Evolutionary conservation across 345 rosid genomes (phyloP).

Genomic region (Gossypium arboreum): DNA sequence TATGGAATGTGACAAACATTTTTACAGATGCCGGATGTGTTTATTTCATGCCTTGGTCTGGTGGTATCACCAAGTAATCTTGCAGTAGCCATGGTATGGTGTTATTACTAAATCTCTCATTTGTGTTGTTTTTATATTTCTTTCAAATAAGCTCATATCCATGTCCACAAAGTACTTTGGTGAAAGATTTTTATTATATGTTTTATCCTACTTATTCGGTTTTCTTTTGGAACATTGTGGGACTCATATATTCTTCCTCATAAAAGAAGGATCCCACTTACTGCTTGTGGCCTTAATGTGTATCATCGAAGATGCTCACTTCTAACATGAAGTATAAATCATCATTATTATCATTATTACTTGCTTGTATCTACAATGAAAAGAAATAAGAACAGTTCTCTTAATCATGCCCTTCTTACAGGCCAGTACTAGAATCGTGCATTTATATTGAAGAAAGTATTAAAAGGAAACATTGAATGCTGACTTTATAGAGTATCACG

Average conservation of each 20-base stretch:
- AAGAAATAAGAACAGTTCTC: not conserved
- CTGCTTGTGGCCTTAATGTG: not conserved
- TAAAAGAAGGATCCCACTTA: not conserved
- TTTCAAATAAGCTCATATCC: not conserved
- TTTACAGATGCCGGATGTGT: conserved; percentile 75
- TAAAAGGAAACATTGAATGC: not conserved
- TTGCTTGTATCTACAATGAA: not conserved
- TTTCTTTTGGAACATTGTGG: not conserved
- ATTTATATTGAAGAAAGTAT: not conserved
- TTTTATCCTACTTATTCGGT: not conserved
- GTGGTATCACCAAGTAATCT: conserved; percentile 81
- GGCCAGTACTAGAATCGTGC: not conserved
- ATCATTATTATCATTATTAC: not conserved
- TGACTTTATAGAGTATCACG: not conserved
- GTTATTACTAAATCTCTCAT: not conserved
- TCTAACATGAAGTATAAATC: not conserved
- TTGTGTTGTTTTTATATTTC: conserved; percentile 16
- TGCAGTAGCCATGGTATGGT: conserved; percentile 70
- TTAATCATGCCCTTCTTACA: not conserved
- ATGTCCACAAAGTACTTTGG: not conserved
- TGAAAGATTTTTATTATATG: not conserved
- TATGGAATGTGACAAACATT: conserved; percentile 16
- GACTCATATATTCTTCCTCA: not conserved
- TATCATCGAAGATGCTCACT: not conserved
- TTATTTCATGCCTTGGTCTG: conserved; percentile 75